Evolutionary conservation across 306 rosid species (phyloP), one percentile per base, ranked within the genome.

Genomic region (Vigna radiata): DNA sequence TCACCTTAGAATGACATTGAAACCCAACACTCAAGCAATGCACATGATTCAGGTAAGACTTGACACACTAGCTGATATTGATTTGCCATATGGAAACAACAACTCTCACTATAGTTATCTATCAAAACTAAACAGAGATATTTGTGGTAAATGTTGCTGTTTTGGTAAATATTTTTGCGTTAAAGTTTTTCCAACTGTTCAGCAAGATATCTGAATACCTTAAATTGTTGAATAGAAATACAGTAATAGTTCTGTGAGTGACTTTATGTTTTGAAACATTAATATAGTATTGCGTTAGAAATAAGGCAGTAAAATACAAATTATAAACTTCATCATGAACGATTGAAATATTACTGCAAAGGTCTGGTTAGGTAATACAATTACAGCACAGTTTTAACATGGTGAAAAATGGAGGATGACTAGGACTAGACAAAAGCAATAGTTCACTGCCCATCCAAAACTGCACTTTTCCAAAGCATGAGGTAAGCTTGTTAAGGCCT

Each of bases 1-100:
- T 83, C 79, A 83, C 77, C 79, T 72, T 67, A 77, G 79, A 73
- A 54, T 83, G 76, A 58, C 79, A 72, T 77, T 77, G 8, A 71
- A 72, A 54, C 64, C 31, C n/a, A 76, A 29, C 47, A 25, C 68
- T 77, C 54, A 60, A 81, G 73, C 48, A 67, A 81, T 74, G 68
- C 14, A 69, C 71, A 36, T 41, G 4, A 56, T 55, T 76, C 46
- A 23, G 39, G 37, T 50, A 48, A 18, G 13, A 73, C 13, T 60
- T 27, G 55, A 60, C 23, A 47, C 39, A 43, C 60, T 47, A 3
- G 16, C 10, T 47, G 36, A 47, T 46, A 27, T 74, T 46, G 43
- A 41, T 37, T 19, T 54, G 14, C 27, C 36, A 44, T 59, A 58
- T 73, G 78, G 29, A 59, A 73, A 15, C 16, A 21, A 55, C 21